Evolutionary conservation across 2,329 filamentous ascomycete species (phyloP), one percentile per base, ranked within the genome.

Genomic region (Cercospora sesami): DNA sequence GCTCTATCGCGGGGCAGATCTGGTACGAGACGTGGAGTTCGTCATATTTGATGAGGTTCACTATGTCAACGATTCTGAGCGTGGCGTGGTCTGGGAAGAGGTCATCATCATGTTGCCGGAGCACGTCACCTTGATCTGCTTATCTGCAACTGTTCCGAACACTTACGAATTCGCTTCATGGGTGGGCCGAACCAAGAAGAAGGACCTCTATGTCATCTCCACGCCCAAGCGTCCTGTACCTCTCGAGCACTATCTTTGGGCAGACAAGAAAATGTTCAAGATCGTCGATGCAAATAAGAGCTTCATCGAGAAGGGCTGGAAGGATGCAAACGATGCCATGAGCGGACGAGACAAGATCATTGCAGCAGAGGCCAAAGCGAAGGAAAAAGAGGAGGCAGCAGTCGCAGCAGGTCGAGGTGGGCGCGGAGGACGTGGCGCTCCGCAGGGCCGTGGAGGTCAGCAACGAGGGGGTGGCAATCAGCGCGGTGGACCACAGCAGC

Each of bases 61-160:
- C 80, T 99, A 99, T 78, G 94, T 99, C 72, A 99, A 98, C 77
- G 95, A 99, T 78, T 86, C 91, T 28, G 95, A 98, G 79, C 88
- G 95, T 80, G 95, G 95, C 76, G 95, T 99, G 5, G 95, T 99
- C 0, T 99, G 95, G 95, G 95, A 99, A 80, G 95, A 99, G 80
- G 95, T 99, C 75, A 99, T 99, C 76, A 99, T 99, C 76, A 98
- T 99, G 95, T 85, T 99, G 65, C 95, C 95, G 0, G 94, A 97
- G 78, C 95, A 99, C 80, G 93, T 99, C 45, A 96, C 95, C 1
- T 86, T 99, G 23, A 99, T 99, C 73, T 83, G 98, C 1, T 86
- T 99, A 3, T 99, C 95, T 4, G 95, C 95, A 0, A 99, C 95
- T 0, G 95, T 99, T 0, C 95, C 95, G 1, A 99, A 99, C 78